Percentiles rank a stretch among this genome's conserved stretches.
These are phyloP conservation scores for Lipomyces sp. DNA, from an alignment of 805 yeast species.

Conservation along the genomic window DNA sequence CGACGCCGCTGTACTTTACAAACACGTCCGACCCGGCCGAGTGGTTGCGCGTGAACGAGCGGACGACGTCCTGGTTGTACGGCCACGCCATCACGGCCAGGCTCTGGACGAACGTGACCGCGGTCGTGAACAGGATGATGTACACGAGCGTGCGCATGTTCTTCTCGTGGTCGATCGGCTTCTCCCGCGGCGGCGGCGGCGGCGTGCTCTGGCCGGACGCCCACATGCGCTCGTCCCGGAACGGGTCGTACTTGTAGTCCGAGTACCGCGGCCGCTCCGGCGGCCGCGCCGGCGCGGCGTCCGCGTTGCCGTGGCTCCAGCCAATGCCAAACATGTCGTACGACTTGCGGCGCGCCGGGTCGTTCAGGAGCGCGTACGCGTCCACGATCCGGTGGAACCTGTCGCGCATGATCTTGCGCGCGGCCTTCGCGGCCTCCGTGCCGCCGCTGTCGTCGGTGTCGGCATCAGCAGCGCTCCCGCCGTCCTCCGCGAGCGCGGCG, in stretches of 20 bases:
- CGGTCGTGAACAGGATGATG: constrained; percentile 11
- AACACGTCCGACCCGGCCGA: background rate
- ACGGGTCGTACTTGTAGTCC: constrained; percentile 14
- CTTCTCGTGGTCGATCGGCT: constrained; percentile 21
- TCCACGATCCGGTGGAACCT: constrained; percentile 55
- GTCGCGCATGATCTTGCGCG: constrained; percentile 34
- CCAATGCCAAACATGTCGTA: constrained; percentile 47
- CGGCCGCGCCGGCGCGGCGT: constrained; percentile 3
- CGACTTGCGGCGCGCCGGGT: constrained; percentile 43
- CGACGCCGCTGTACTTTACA: constrained; percentile 4
- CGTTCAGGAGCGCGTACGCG: constrained; percentile 57
- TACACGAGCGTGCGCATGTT: constrained; percentile 22
- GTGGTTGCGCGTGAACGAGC: background rate
- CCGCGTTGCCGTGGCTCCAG: constrained; percentile 21
- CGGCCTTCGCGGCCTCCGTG: constrained; percentile 38
- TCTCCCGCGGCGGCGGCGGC: constrained; percentile 13
- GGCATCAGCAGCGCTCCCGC: constrained; percentile 28
- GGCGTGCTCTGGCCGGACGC: constrained; percentile 16
- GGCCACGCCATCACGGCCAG: constrained; percentile 21
- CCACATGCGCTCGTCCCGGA: constrained; percentile 14
- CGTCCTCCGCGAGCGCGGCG: constrained; percentile 30
- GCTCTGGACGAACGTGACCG: constrained; percentile 18
- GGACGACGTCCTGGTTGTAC: constrained; percentile 10
- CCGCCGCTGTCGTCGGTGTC: too few relatives aligned
- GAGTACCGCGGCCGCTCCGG: constrained; percentile 1